phyloP scores from a whole-genome alignment of 345 rosid species.

The Ceriops decandra region DNA sequence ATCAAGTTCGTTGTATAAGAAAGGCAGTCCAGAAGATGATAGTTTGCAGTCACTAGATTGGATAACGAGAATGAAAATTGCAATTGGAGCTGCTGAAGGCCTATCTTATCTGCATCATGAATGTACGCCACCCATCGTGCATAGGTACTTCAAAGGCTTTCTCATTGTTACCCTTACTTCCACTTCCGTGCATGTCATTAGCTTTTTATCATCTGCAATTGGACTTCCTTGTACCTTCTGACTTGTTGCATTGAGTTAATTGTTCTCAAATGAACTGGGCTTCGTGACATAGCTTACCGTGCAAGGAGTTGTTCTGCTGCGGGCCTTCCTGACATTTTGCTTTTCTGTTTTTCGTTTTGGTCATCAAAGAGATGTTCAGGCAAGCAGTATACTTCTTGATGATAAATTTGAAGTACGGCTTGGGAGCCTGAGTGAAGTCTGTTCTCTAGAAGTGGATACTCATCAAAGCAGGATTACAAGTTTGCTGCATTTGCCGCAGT shows the following conservation, averaged over 20 bases:
- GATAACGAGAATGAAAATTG: conserved; percentile 96
- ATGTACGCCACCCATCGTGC: conserved; percentile 81
- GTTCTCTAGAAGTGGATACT: conserved; percentile 75
- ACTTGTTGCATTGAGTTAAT: background rate
- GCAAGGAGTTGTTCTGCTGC: too few relatives aligned
- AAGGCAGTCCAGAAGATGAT: conserved; percentile 57
- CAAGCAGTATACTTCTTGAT: conserved; percentile 98
- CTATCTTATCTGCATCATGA: conserved; percentile 86
- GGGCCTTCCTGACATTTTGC: too few relatives aligned
- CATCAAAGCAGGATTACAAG: conserved; percentile 83
- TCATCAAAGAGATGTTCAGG: conserved; percentile 81
- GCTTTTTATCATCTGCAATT: background rate
- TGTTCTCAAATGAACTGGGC: background rate
- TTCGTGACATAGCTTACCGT: too few relatives aligned
- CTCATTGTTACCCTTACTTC: background rate
- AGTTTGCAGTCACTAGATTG: conserved; percentile 85
- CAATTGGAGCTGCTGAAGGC: conserved; percentile 92
- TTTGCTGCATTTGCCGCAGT: conserved; percentile 87
- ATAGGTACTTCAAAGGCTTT: conserved; percentile 51
- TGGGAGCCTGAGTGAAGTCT: conserved; percentile 83
- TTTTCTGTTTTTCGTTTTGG: too few relatives aligned
- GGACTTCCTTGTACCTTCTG: background rate
- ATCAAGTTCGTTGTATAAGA: conserved; percentile 68
- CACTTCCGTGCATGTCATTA: background rate
- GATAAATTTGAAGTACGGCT: conserved; percentile 95